Conservation (phyloP, 2,329 filamentous ascomycete species). For the Hypoxylon sp. region DNA sequence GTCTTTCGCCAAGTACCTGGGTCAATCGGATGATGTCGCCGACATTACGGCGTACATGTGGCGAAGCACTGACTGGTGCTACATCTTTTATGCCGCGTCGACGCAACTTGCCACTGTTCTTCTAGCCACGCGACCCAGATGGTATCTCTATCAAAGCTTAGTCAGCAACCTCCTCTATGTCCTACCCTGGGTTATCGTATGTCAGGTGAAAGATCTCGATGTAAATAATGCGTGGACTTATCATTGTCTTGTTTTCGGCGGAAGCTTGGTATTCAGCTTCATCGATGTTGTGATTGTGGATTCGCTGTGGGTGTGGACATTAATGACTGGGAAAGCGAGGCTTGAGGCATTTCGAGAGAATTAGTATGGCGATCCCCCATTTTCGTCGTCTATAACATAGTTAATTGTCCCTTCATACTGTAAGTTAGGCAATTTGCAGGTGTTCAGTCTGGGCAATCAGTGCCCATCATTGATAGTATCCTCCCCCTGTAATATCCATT, state of each 20-base stretch:
- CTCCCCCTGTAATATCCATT: too few species aligned
- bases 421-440: too few species aligned
- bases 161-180: constrained; percentile 78
- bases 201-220: constrained; percentile 64
- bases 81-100: constrained; percentile 77
- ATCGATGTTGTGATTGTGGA: constrained; percentile 68
- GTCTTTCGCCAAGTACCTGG: constrained; percentile 75
- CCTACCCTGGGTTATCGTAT: constrained; percentile 78
- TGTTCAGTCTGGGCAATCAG: too few species aligned
- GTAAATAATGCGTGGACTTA: constrained; percentile 75
- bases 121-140: constrained; percentile 73
- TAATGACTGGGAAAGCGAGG: constrained; percentile 62
- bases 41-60: constrained; percentile 77
- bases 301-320: constrained; percentile 65
- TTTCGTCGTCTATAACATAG: too few species aligned
- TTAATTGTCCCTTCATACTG: too few species aligned
- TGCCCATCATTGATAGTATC: too few species aligned
- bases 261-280: constrained; percentile 78
- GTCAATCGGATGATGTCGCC: constrained; percentile 69
- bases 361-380: background rate
- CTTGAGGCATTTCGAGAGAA: constrained; percentile 56
- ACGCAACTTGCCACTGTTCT: constrained; percentile 77
- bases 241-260: constrained; percentile 76
- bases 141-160: constrained; percentile 78
- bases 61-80: constrained; percentile 74